Evolutionary conservation across 2,329 filamentous ascomycete species (phyloP).

Genomic region (Chrysosporium queenslandicum): DNA sequence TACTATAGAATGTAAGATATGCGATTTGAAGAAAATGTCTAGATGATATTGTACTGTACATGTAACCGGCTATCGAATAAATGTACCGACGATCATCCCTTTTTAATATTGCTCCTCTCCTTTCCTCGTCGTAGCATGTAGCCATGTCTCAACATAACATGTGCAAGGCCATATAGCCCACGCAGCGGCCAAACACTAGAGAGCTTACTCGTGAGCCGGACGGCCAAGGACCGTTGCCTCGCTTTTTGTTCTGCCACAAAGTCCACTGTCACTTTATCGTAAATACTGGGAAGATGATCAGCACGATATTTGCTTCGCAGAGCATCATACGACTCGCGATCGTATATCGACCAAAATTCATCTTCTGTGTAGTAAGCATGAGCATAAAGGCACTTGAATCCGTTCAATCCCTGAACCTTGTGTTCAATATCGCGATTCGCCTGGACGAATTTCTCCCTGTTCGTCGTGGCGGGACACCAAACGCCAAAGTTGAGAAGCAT

Average conservation of each 20-base stretch:
- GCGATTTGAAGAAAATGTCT: background rate
- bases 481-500: conserved; percentile 49
- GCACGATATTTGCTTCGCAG: conserved; percentile 34
- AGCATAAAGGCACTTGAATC: conserved; percentile 80
- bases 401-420: conserved; percentile 58
- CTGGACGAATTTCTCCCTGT: conserved; percentile 48
- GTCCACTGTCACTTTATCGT: conserved; percentile 27
- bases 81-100: background rate
- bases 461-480: conserved; percentile 62
- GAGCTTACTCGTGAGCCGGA: conserved; percentile 1
- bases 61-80: background rate
- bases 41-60: background rate
- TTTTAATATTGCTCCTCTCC: background rate
- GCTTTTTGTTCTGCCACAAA: conserved; percentile 1
- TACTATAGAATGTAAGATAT: conserved; percentile 6
- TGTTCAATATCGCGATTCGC: conserved; percentile 63
- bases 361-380: conserved; percentile 67
- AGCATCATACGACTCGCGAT: conserved; percentile 30
- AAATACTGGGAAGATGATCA: conserved; percentile 26
- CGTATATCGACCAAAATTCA: conserved; percentile 38
- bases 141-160: background rate
- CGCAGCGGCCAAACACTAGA: background rate
- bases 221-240: background rate
- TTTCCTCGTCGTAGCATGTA: conserved; percentile 1
- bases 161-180: background rate